Evolutionary conservation across 257 asterid genomes (phyloP), one percentile per base, ranked within the genome.

Genomic region (Galeopsis tetrahit): DNA sequence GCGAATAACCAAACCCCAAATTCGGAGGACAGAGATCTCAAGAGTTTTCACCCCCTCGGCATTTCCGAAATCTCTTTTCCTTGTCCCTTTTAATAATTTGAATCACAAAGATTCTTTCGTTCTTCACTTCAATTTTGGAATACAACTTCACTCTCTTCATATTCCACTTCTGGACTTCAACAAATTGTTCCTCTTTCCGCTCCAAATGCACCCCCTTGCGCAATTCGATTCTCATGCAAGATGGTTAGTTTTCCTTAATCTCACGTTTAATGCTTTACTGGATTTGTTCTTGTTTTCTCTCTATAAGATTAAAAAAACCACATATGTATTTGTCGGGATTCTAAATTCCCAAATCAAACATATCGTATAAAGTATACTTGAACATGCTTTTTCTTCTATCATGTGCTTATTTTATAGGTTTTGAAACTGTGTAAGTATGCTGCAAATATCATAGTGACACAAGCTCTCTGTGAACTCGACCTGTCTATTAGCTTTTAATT

Each of bases 211-310:
- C 46, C 78, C 71, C 75, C n/a, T 44, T 39, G 67, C 67, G 83
- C 62, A 84, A 77, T 84, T 87, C 55, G 55, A 78, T 82, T 83
- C 80, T 78, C 84, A 86, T n/a, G n/a, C n/a, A n/a, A 66, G 96
- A 93, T 80, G 96, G 96, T 91, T 81, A 38, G 89, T 46, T 44
- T 40, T 55, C 13, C 34, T 2, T 14, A 53, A 38, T 35, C 58
- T 49, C 2, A 3, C 14, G 58, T 49, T 75, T 59, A 13, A 31
- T 75, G 64, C 5, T 58, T 73, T 64, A 1, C 5, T 51, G 74
- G 15, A 68, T 62, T 62, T 11, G 42, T 59, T 53, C 13, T 69
- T 39, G 10, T 60, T 46, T 63, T 43, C 0, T 36, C 40, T 36
- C 8, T 13, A n/a, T 48, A 7, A 13, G 28, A 21, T 21, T 21